Evolutionary conservation across 139 green algal genomes (phyloP), one percentile per base, ranked within the genome.

Genomic region (Desmodesmus armatus): DNA sequence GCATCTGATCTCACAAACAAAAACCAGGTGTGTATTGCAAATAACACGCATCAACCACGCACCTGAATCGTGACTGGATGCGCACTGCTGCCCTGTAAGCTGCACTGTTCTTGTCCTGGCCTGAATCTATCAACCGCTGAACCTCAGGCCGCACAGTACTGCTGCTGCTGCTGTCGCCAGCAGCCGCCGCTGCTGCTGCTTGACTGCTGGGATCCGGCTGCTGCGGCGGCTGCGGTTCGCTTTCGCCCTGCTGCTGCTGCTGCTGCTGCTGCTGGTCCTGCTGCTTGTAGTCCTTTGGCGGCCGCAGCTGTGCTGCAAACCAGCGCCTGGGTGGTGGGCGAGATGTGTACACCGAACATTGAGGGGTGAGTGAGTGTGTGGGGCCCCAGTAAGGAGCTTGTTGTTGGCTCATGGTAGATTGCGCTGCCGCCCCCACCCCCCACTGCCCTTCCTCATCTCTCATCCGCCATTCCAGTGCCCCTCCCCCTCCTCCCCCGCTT

Each of bases 61-160:
- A 69, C 60, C 60, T 47, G 65, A 85, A 85, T 43, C 79, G 49
- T 6, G 41, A 67, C 79, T 85, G 79, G 43, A 85, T 85, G 29
- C 79, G 63, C 35, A 82, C 91, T 1, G 93, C 94, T 5, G 95
- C 95, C 6, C 77, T 85, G 82, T 94, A 91, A 40, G 95, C 51
- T 0, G 87, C 72, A 29, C 87, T 90, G 69, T 72, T 88, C 19
- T 87, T 89, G 81, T 96, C 90, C n/a, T 86, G 77, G 13, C 72
- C 69, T 70, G 77, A 66, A 92, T 76, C 58, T 79, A 88, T 21
- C 75, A 85, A 60, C 74, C 23, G 49, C 53, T 11, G 2, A 0
- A 82, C 88, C 51, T 67, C 87, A 77, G 39, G 78, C 23, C 81
- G 83, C 40, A 47, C 44, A 35, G 55, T 70, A 69, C 83, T 82